Evolutionary conservation across 371 early-diverging fungal genomes (phyloP).

Genomic region (Mortierella sp.): DNA sequence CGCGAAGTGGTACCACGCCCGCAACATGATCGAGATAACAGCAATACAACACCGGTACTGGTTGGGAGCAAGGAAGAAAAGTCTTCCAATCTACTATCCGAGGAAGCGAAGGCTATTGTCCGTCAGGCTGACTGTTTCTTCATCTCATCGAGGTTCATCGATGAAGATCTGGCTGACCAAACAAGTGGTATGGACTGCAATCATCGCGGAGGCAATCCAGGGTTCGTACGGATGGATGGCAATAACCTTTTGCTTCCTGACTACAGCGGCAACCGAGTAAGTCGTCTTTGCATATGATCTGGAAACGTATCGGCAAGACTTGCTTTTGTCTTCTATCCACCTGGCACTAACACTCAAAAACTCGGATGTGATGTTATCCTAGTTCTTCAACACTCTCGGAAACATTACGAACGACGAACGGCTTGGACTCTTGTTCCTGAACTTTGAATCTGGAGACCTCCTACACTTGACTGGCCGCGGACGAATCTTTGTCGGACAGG

Average conservation of each 20-base stretch:
- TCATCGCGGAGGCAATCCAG: slow-evolving; percentile 49
- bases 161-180: slow-evolving; percentile 39
- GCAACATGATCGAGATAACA: not conserved
- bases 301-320: not conserved
- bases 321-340: not conserved
- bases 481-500: slow-evolving; percentile 21
- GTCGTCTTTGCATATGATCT: not conserved
- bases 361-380: no score
- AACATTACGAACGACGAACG: slow-evolving; percentile 34
- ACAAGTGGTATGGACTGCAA: slow-evolving; percentile 53
- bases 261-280: slow-evolving; percentile 49
- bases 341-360: no score
- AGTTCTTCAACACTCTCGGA: slow-evolving; percentile 50
- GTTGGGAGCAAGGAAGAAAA: not conserved
- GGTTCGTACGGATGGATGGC: slow-evolving; percentile 27
- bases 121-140: slow-evolving; percentile 39
- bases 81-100: slow-evolving; percentile 5
- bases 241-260: slow-evolving; percentile 34
- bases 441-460: slow-evolving; percentile 33
- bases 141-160: slow-evolving; percentile 33
- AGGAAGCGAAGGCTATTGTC: slow-evolving; percentile 19
- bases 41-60: not conserved
- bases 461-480: slow-evolving; percentile 43
- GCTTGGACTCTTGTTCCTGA: slow-evolving; percentile 29
- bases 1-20: slow-evolving; percentile 17